Evolutionary conservation across 2,329 filamentous ascomycete genomes (phyloP).

Genomic region (Beauveria pseudobassiana): DNA sequence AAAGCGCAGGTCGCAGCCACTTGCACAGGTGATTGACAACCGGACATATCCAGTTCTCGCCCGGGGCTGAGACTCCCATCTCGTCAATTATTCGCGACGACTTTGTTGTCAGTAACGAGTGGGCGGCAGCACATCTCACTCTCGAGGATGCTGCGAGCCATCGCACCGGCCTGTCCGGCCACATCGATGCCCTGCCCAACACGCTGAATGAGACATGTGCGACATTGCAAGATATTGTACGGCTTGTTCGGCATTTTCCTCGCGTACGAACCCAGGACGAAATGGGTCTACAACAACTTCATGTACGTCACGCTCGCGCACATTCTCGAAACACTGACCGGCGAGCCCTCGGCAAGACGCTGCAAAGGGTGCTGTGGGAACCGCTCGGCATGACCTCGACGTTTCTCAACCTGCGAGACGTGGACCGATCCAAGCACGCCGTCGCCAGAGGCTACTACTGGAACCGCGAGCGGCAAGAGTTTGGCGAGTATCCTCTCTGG

Average conservation of each 20-base stretch:
- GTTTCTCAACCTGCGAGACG: slow-evolving; percentile 24
- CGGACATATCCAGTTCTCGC: slow-evolving; percentile 20
- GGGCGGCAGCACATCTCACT: slow-evolving; percentile 40
- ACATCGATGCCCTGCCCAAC: slow-evolving; percentile 23
- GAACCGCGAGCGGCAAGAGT: slow-evolving; percentile 19
- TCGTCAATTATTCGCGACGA: slow-evolving; percentile 41
- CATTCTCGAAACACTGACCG: slow-evolving; percentile 36
- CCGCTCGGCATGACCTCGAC: slow-evolving; percentile 41
- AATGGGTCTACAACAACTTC: slow-evolving; percentile 42
- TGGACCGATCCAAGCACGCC: slow-evolving; percentile 16
- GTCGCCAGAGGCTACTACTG: slow-evolving; percentile 38
- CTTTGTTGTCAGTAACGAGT: slow-evolving; percentile 40
- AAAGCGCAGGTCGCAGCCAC: slow-evolving; percentile 47
- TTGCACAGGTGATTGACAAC: slow-evolving; percentile 43
- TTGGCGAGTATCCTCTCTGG: slow-evolving; percentile 21
- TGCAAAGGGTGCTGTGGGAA: slow-evolving; percentile 34
- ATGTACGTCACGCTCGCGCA: slow-evolving; percentile 40
- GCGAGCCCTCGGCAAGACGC: slow-evolving; percentile 31
- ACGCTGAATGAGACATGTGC: slow-evolving; percentile 22
- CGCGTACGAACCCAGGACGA: slow-evolving; percentile 34
- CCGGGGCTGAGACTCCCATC: slow-evolving; percentile 40
- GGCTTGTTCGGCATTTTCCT: slow-evolving; percentile 38
- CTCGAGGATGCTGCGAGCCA: slow-evolving; percentile 48
- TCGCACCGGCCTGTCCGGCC: slow-evolving; percentile 40
- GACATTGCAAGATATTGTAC: slow-evolving; percentile 29